Evolutionary conservation across 2,329 filamentous ascomycete genomes (phyloP), one percentile per base, ranked within the genome.

Genomic region (Beauveria caledonica): DNA sequence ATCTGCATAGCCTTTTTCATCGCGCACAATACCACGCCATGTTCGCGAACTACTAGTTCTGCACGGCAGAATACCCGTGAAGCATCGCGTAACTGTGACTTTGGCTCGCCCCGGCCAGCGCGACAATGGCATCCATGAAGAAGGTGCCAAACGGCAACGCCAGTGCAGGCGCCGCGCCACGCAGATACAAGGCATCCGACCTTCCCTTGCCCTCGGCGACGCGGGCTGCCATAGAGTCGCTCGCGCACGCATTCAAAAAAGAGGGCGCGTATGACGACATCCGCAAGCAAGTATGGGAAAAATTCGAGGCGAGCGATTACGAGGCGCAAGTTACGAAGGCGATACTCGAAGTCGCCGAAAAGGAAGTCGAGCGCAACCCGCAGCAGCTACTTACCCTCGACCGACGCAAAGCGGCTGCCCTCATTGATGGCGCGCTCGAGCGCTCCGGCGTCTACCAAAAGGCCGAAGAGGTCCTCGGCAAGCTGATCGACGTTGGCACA

Each of bases 211-310:
- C 88, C 5, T 87, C 86, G 3, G 81, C 85, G n/a, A 89, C 90
- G 57, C 81, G 88, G 64, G 81, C 83, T 1, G 86, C 87, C 1
- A 90, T 93, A 60, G 89, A 92, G 66, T 82, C 80, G 17, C 80
- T 93, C 23, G 83, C 89, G n/a, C 86, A 90, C 69, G 87, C 83
- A 11, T 93, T 92, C 76, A 92, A 92, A 74, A 93, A 92, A 76
- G 91, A 90, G 73, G 90, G 90, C 63, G 88, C 88, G 61, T 94
- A 92, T 69, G 90, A 94, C 73, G 77, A 81, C 15, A 82, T 92
- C 64, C 85, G 89, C 63, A 92, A 91, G 70, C 82, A 89, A 67
- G 80, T 90, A 11, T 91, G 89, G 82, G 84, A 88, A 50, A 86
- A 89, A 61, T 90, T 90, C 66, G 84, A 86, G 68, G 81, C 83